A percentile compares a stretch with the other conserved stretches of the same genome.
These are phyloP conservation scores for Paraphysoderma sedebokerense DNA, from an alignment of 371 early-diverging fungal species.

Conservation along the genomic window DNA sequence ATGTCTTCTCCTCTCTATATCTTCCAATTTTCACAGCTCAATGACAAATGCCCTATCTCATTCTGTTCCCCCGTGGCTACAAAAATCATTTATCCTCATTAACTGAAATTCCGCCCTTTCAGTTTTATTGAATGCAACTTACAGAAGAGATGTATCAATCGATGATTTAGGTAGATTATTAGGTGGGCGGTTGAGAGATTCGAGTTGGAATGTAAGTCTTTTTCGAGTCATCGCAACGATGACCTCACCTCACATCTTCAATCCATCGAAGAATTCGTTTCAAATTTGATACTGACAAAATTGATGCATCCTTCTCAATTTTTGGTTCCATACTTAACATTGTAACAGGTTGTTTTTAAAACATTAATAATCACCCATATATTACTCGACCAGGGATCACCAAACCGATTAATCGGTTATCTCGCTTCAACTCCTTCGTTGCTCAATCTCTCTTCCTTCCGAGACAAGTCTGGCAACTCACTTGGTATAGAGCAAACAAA, in stretches of 20 bases:
- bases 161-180: constrained; percentile 29
- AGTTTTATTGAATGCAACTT: constrained; percentile 3
- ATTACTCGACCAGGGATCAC: constrained; percentile 61
- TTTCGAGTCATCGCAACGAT: constrained; percentile 1
- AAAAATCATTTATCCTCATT: not conserved
- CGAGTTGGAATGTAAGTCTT: constrained; percentile 57
- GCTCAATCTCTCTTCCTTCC: constrained; percentile 35
- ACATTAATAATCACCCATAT: constrained; percentile 69
- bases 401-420: constrained; percentile 47
- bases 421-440: constrained; percentile 37
- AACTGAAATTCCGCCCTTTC: not conserved
- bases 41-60: too few species aligned
- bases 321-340: not conserved
- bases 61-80: not conserved
- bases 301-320: constrained; percentile 3
- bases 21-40: too few species aligned
- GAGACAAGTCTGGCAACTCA: constrained; percentile 30
- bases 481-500: constrained; percentile 33
- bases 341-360: constrained; percentile 66
- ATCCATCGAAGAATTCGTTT: constrained; percentile 8
- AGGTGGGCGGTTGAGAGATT: constrained; percentile 40
- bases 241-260: constrained; percentile 4
- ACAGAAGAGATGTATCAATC: constrained; percentile 15
- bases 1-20: constrained; percentile 10
- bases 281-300: constrained; percentile 8